phyloP scores from a whole-genome alignment of 164 flowering plant genomes.

The Magnolia officinalis region DNA sequence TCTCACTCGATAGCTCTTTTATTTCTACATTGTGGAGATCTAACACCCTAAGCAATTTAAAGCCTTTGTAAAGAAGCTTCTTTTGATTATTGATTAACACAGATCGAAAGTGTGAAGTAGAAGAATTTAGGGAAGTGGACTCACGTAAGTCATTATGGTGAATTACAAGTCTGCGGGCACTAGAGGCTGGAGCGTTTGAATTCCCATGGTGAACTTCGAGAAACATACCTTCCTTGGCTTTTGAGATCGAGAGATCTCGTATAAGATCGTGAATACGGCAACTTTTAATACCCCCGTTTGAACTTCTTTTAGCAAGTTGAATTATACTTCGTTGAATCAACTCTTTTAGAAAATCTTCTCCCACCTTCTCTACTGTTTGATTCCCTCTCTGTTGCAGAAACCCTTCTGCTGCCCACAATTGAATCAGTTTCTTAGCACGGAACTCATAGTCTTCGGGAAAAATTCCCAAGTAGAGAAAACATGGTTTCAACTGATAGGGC shows the following conservation, averaged over 20 bases:
- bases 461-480: too few species aligned
- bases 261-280: background rate
- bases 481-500: too few species aligned
- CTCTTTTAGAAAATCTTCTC: too few species aligned
- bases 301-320: too few species aligned
- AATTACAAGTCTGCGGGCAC: background rate
- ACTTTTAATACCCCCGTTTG: background rate
- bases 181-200: background rate
- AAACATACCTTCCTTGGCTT: background rate
- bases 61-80: background rate
- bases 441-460: too few species aligned
- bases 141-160: background rate
- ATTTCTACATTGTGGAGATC: background rate
- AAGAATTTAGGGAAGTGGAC: background rate
- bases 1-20: background rate
- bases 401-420: too few species aligned
- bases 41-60: background rate
- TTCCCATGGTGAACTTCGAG: background rate
- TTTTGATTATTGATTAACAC: too few species aligned
- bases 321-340: too few species aligned
- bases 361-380: too few species aligned
- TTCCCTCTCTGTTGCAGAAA: too few species aligned
- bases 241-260: background rate
- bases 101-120: background rate
- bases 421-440: too few species aligned